Conservation (phyloP, 176 grass and related monocot species). For the Oryza rufipogon region DNA sequence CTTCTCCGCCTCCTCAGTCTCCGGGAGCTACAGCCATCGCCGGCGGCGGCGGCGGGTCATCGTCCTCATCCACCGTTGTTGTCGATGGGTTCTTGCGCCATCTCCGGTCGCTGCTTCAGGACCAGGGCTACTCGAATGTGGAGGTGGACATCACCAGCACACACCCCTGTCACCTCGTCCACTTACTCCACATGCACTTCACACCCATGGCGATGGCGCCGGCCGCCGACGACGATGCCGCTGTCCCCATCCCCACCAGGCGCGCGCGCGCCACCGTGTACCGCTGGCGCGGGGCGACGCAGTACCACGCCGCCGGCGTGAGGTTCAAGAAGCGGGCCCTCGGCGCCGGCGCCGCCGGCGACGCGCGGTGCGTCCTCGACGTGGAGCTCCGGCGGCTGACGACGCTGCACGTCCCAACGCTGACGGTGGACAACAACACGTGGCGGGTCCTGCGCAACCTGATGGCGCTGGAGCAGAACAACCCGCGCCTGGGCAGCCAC, state of each 20-base stretch:
- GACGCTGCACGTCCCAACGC: not conserved
- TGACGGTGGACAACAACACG: constrained; percentile 25
- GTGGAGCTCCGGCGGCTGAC: not conserved
- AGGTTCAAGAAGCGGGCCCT: not conserved
- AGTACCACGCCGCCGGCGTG: constrained; percentile 22
- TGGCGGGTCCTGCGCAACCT: not conserved
- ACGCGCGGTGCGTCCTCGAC: not conserved
- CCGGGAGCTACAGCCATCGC: too few species aligned
- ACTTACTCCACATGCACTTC: constrained; percentile 3
- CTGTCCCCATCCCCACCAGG: too few species aligned
- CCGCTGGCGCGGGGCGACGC: constrained; percentile 27
- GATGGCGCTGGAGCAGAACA: constrained; percentile 38
- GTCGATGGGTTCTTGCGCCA: not conserved
- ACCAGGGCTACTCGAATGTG: not conserved
- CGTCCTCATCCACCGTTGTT: not conserved
- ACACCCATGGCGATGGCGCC: not conserved
- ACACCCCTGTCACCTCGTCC: not conserved
- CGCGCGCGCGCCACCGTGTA: not conserved
- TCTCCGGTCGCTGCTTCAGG: not conserved
- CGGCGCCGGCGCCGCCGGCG: not conserved
- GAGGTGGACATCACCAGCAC: too few species aligned
- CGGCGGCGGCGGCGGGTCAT: too few species aligned
- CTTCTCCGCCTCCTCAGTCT: too few species aligned
- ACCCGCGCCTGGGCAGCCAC: not conserved
- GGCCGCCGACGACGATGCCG: not conserved